Conservation (phyloP, 345 rosid species). For the Erodium maritimum region DNA sequence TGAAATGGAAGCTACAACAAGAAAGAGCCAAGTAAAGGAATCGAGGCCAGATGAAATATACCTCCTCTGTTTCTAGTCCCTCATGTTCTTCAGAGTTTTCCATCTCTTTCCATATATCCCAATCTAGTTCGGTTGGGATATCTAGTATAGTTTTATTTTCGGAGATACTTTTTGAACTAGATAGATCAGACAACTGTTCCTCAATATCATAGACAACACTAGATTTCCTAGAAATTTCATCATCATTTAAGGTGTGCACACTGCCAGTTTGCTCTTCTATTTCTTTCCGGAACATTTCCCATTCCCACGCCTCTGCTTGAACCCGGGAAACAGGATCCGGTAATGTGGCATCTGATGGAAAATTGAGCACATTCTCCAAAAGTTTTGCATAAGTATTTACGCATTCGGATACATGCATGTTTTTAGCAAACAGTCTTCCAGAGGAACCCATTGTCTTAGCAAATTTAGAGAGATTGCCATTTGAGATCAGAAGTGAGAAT, state of each 20-base stretch:
- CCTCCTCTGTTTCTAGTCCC: conserved; percentile 79
- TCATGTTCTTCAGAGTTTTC: conserved; percentile 64
- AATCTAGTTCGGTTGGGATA: conserved; percentile 51
- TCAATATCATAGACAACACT: conserved; percentile 49
- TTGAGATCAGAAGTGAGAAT: conserved; percentile 59
- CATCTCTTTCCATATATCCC: conserved; percentile 52
- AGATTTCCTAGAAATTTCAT: conserved; percentile 20
- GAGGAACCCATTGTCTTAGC: conserved; percentile 63
- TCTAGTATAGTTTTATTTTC: conserved; percentile 40
- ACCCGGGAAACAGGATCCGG: conserved; percentile 53
- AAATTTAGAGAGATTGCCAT: conserved; percentile 67
- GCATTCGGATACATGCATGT: conserved; percentile 73
- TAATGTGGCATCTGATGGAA: conserved; percentile 69
- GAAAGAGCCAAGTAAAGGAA: background rate
- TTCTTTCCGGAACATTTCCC: conserved; percentile 50
- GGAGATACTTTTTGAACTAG: conserved; percentile 24
- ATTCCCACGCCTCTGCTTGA: conserved; percentile 59
- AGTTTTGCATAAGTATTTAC: conserved; percentile 59
- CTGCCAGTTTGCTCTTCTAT: conserved; percentile 22
- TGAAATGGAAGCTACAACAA: background rate
- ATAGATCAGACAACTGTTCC: conserved; percentile 37
- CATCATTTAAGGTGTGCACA: conserved; percentile 16
- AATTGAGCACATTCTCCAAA: conserved; percentile 61
- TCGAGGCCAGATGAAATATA: conserved; percentile 20
- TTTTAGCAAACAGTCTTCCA: conserved; percentile 69